A percentile compares a stretch with the other conserved stretches of the same genome.
phyloP scores from a whole-genome alignment of 306 rosid genomes.

The Vicia villosa region DNA sequence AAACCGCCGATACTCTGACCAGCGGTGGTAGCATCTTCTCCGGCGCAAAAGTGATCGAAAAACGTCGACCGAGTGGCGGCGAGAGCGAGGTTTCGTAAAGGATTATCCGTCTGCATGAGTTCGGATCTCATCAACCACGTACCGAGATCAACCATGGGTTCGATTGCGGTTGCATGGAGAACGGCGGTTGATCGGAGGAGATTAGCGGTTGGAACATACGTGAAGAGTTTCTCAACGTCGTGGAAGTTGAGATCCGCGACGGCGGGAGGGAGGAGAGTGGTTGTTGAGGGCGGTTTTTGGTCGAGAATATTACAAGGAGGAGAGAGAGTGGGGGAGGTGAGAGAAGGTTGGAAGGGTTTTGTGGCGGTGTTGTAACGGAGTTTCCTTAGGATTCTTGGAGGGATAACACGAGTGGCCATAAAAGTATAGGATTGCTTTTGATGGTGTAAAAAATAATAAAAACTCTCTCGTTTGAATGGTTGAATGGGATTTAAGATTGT shows the following conservation, averaged over 20 bases:
- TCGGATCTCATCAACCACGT: conserved; percentile 72
- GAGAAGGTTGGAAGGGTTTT: conserved; percentile 46
- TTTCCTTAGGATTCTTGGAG: conserved; percentile 53
- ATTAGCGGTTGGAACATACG: conserved; percentile 42
- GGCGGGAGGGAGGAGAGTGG: not conserved
- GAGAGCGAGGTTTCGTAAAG: conserved; percentile 23
- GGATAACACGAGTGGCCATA: conserved; percentile 62
- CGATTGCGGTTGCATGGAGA: conserved; percentile 71
- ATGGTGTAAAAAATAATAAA: not conserved
- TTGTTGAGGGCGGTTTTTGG: conserved; percentile 5
- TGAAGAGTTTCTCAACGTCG: conserved; percentile 56
- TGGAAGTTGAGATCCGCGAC: conserved; percentile 34
- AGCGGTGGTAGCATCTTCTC: conserved; percentile 63
- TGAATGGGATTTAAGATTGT: not conserved
- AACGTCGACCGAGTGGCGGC: conserved; percentile 46
- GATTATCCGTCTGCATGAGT: conserved; percentile 48
- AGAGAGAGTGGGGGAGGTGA: conserved; percentile 44
- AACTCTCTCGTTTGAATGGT: not conserved
- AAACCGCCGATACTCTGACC: conserved; percentile 43
- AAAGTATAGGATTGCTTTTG: not conserved
- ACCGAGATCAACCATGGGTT: conserved; percentile 79
- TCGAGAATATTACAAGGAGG: conserved; percentile 23
- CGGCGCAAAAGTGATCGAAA: conserved; percentile 80
- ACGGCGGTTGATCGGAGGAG: conserved; percentile 66
- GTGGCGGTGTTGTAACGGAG: conserved; percentile 48